Evolutionary conservation across 768 basidiomycete species (phyloP).

Genomic region (Tylopilus sp.): DNA sequence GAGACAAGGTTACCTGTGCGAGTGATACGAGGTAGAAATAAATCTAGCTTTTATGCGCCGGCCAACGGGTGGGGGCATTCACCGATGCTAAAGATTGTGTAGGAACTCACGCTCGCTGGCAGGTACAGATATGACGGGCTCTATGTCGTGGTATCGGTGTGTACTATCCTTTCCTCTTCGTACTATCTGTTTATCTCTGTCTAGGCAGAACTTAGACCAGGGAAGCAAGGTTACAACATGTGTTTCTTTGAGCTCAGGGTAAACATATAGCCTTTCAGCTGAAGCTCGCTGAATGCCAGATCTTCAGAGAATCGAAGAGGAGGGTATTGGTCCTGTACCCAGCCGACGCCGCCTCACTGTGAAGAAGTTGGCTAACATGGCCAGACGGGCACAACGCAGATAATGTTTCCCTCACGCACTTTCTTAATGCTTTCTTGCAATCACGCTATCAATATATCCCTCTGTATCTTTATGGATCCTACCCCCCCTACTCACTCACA

Average conservation of each 20-base stretch:
- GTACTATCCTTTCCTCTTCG: neutral
- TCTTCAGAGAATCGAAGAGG: conserved; percentile 23
- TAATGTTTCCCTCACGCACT: neutral
- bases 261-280: neutral
- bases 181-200: conserved; percentile 3
- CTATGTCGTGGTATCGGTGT: conserved; percentile 26
- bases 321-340: conserved; percentile 18
- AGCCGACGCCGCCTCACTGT: conserved; percentile 16
- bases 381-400: neutral
- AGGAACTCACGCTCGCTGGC: neutral
- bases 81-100: neutral
- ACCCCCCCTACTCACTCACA: neutral
- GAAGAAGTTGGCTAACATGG: conserved; percentile 13
- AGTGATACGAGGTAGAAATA: conserved; percentile 34
- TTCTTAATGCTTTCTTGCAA: neutral
- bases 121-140: conserved; percentile 34
- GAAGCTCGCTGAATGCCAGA: neutral
- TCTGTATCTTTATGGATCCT: neutral
- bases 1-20: conserved; percentile 33
- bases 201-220: conserved; percentile 15
- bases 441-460: conserved; percentile 8
- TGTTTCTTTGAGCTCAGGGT: conserved; percentile 32
- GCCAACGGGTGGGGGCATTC: conserved; percentile 16
- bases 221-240: conserved; percentile 24
- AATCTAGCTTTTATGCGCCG: conserved; percentile 19